Evolutionary conservation across 2,329 filamentous ascomycete species (phyloP), one percentile per base, ranked within the genome.

Genomic region (Sclerotiophoma versabilis): DNA sequence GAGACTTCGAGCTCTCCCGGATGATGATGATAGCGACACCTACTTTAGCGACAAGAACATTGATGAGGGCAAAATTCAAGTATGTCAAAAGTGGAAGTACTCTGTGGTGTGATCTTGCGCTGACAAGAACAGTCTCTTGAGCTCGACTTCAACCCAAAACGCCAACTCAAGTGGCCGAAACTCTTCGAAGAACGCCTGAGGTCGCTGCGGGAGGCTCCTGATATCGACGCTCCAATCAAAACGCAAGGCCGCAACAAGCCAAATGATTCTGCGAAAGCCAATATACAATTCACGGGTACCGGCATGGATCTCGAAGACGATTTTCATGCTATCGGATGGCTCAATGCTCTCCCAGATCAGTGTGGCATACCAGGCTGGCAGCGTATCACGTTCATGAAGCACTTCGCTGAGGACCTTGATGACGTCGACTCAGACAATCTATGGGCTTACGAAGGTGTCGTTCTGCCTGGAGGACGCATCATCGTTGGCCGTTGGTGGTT

Each of bases 381-480:
- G 69, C 77, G 82, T 26, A 71, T 85, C 49, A 81, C 77, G 0
- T 80, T 85, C 72, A 80, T 84, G 76, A 83, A 82, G 65, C 81
- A 81, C 58, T 80, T 75, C 57, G 46, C 58, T 1, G 67, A 76
- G 12, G 63, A 71, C 7, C 52, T 70, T 8, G 57, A 71, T 0
- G 50, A 71, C 3, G 19, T 58, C 5, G 49, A 70, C 46, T 68
- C 73, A 22, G 72, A 75, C n/a, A 63, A 67, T 14, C 65, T 80
- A 2, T 81, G 79, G 77, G 79, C 78, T 2, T 80, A 81, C 32
- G 79, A 81, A 61, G 80, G 79, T 5, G 74, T 81, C 4, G 77
- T 81, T 8, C 53, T 82, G 19, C 80, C 80, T 0, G 80, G 80
- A 12, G 77, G 75, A 3, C 66, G 77, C 47, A 74, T 81, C 46